A percentile compares a stretch with the other conserved stretches of the same genome.
These are phyloP conservation scores for Penicillium atrosanguineum DNA, from an alignment of 495 filamentous ascomycete genomes.

Conservation along the genomic window DNA sequence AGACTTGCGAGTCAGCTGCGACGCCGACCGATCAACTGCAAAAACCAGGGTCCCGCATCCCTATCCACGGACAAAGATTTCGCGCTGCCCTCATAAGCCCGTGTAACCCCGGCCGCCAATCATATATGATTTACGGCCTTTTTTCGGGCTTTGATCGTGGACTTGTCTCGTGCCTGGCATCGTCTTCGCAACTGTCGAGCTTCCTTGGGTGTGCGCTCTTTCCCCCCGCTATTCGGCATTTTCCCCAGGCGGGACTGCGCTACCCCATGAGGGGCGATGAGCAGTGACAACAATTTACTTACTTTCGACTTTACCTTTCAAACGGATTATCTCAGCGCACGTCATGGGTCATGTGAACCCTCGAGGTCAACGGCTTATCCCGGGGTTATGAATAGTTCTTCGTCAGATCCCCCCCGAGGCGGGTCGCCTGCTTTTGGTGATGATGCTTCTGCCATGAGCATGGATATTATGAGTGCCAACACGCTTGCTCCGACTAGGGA, in stretches of 20 bases:
- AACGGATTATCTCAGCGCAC: constrained; percentile 6
- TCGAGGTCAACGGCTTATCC: constrained; percentile 9
- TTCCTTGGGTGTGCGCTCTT: not conserved
- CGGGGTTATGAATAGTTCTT: constrained; percentile 20
- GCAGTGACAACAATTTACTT: constrained; percentile 15
- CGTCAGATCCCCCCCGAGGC: constrained; percentile 7
- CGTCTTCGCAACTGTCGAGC: not conserved
- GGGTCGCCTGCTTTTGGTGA: constrained; percentile 3
- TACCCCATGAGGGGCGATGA: constrained; percentile 24
- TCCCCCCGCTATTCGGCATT: constrained; percentile 7
- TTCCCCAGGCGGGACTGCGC: constrained; percentile 4
- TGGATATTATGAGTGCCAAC: constrained; percentile 4
- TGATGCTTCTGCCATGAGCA: constrained; percentile 8
- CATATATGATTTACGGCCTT: constrained; percentile 3
- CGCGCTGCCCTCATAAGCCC: not conserved
- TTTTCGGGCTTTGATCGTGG: constrained; percentile 9
- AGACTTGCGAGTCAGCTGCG: not conserved
- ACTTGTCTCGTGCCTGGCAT: constrained; percentile 14
- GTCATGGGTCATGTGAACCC: constrained; percentile 27
- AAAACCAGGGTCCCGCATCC: not conserved
- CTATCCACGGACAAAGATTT: not conserved
- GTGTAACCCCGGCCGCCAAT: constrained; percentile 14
- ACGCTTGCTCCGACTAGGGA: not conserved
- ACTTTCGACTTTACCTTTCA: constrained; percentile 7
- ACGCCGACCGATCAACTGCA: not conserved